phyloP scores from a whole-genome alignment of 164 flowering plant species.

The Aristolochia californica region DNA sequence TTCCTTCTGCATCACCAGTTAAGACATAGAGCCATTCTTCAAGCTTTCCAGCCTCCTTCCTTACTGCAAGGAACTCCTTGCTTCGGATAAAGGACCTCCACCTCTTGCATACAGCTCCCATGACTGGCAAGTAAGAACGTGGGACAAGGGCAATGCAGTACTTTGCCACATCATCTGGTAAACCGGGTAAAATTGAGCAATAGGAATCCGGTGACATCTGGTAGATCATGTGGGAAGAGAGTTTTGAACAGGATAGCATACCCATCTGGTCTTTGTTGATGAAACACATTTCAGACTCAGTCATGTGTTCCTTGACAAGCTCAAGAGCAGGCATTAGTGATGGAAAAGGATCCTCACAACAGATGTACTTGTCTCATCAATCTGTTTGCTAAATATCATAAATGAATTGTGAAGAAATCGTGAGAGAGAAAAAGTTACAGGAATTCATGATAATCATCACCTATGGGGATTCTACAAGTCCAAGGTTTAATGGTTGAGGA shows the following conservation, averaged over 20 bases:
- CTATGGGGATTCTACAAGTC: conserved; percentile 63
- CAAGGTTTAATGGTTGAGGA: conserved; percentile 59
- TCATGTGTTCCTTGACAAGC: conserved; percentile 32
- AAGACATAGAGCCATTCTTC: conserved; percentile 91
- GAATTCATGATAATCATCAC: conserved; percentile 73
- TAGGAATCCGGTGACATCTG: conserved; percentile 15
- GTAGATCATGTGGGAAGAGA: conserved; percentile 12
- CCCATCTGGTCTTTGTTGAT: conserved; percentile 22
- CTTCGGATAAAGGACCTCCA: conserved; percentile 77
- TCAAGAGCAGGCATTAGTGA: conserved; percentile 40
- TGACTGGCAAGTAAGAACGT: conserved; percentile 52
- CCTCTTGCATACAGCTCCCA: conserved; percentile 70
- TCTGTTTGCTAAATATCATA: conserved; percentile 4
- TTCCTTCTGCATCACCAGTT: conserved; percentile 44
- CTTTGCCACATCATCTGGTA: conserved; percentile 92
- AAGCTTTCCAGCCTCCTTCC: conserved; percentile 59
- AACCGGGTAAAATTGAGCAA: conserved; percentile 65
- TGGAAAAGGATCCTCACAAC: background rate
- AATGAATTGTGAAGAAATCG: conserved; percentile 5
- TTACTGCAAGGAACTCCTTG: conserved; percentile 65
- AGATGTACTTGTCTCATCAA: conserved; percentile 5
- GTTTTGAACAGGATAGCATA: conserved; percentile 22
- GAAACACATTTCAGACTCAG: conserved; percentile 39
- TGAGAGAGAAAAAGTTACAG: conserved; percentile 19
- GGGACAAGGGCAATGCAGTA: conserved; percentile 91